Conservation (phyloP, 1,139 yeast species). For the Candida labiduridarum region DNA sequence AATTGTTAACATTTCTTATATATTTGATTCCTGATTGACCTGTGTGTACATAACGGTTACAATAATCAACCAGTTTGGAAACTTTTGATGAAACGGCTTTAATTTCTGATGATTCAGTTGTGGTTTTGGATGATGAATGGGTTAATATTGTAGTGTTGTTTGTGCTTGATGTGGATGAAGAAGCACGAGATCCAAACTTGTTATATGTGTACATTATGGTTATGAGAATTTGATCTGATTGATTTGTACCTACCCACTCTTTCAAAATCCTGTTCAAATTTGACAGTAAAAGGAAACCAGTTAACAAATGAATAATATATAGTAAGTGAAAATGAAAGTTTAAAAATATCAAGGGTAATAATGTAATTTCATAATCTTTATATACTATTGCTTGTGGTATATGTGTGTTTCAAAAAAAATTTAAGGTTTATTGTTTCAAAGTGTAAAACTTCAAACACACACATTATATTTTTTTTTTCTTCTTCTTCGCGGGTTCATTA, state of each 20-base stretch:
- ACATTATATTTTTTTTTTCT: background rate
- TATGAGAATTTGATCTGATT: background rate
- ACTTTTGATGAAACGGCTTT: background rate
- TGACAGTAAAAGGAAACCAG: background rate
- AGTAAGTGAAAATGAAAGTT: background rate
- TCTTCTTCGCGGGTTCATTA: background rate
- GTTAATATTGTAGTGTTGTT: constrained; percentile 5
- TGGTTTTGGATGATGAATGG: background rate
- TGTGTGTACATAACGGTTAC: constrained; percentile 66
- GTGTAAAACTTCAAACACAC: constrained; percentile 1
- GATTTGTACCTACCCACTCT: background rate
- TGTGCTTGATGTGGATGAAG: constrained; percentile 11
- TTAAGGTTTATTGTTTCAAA: background rate
- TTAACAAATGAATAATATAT: too few relatives aligned
- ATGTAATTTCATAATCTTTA: background rate
- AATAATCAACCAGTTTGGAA: constrained; percentile 56
- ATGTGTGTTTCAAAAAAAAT: background rate
- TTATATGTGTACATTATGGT: constrained; percentile 18
- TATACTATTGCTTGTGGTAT: background rate
- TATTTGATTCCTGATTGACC: constrained; percentile 59
- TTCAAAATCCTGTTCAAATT: background rate
- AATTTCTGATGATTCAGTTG: background rate
- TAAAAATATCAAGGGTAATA: background rate
- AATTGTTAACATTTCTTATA: constrained; percentile 64
- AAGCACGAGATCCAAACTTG: constrained; percentile 19